Base-by-base conservation (phyloP, 805 yeast genomes). In the Citeromyces nyonsensis region DNA sequence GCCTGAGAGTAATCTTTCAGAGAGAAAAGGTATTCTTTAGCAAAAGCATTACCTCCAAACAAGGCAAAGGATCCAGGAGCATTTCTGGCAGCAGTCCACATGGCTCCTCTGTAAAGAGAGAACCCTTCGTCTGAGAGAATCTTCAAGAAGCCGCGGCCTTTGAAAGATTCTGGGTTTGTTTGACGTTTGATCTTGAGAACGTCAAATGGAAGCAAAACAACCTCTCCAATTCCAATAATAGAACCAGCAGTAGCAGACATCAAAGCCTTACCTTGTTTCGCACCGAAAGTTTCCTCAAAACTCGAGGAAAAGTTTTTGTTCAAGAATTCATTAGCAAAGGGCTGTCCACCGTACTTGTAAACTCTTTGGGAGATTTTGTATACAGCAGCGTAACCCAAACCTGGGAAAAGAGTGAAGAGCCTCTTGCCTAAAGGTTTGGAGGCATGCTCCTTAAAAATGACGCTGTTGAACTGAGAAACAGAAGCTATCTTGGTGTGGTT, bases 41-140 rank as follows among this genome's bases (percentile, higher is more conserved):
- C 97, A 53, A 91, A 91, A 10, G 99, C 95, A 51, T 88, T 85
- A 60, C 97, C 99, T 44, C 99, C 99, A 45, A 91, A 91, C 36
- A 91, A 65, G 11, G 97, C 95, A 51, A 91, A 91, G 2, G 95
- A 84, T 38, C 99, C 99, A 26, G 99, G 99, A 2, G 97, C 96
- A 54, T 91, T 91, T 71, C 99, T 79, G 29, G 99, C 99, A 44
- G 94, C 94, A 38, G 99, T 91, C 99, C 99, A 91, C 37, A 96
- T 97, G 94, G 96, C 86, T 43, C 99, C 99, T 54, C 95, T 70
- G 63, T 91, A 91, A 44, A 91, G 66, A 15, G 91, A 84, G 37
- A 84, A 67, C 12, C 98, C 97, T 61, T 91, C 98, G 52, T 91
- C 98, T 35, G 64, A 50, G 38, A 91, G 52, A 48, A 91, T 83